Evolutionary conservation across 2,329 filamentous ascomycete species (phyloP).

Genomic region (Cladosporium sp.): DNA sequence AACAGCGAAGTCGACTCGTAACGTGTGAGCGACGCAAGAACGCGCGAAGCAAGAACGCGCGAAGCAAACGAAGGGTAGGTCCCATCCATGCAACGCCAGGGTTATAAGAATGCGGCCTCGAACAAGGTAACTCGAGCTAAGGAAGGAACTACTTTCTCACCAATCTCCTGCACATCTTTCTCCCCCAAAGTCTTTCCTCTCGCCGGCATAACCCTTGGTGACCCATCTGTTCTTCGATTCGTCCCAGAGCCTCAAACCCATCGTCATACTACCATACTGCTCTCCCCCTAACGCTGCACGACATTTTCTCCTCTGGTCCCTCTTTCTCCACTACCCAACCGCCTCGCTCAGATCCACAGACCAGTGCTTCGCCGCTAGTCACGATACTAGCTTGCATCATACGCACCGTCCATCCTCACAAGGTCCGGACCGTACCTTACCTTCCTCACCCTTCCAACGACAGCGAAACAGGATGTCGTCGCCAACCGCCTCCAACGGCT

Average conservation of each 20-base stretch:
- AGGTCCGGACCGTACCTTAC: constrained; percentile 18
- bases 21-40: constrained; percentile 14
- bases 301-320: constrained; percentile 5
- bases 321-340: constrained; percentile 3
- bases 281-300: constrained; percentile 2
- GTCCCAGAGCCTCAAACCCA: constrained; percentile 2
- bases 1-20: constrained; percentile 19
- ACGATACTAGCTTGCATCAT: constrained; percentile 2
- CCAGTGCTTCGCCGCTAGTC: neutral
- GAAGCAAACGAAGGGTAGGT: constrained; percentile 15
- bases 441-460: constrained; percentile 3
- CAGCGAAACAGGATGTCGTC: constrained; percentile 19
- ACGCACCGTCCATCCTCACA: constrained; percentile 5
- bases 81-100: constrained; percentile 14
- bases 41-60: constrained; percentile 16
- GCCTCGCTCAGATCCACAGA: constrained; percentile 5
- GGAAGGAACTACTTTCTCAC: neutral
- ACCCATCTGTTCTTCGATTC: constrained; percentile 6
- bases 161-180: constrained; percentile 7
- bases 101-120: constrained; percentile 14
- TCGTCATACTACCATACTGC: neutral
- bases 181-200: neutral
- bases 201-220: neutral
- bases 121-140: constrained; percentile 12
- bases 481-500: constrained; percentile 8